Base-by-base conservation (phyloP, 345 rosid genomes). In the Hypericum androsaemum region DNA sequence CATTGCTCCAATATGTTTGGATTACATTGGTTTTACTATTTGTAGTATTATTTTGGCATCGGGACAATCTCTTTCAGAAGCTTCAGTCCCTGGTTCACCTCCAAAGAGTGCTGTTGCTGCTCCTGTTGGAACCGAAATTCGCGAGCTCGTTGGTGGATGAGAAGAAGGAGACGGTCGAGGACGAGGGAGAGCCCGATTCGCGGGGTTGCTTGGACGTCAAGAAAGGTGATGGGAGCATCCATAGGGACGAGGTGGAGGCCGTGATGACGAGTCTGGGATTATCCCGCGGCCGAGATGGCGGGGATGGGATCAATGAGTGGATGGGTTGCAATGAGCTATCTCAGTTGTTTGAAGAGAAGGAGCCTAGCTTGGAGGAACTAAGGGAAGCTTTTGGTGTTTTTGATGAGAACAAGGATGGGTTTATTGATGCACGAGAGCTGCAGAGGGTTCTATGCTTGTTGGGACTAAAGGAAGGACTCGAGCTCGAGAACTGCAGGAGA, bases 341-440 rank as follows among this genome's bases (percentile, higher is more conserved):
- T 8, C 8, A 35, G 41, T 3, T 58, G 54, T 68, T 73, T 14
- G 77, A 65, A 35, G 64, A 54, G 46, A 46, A 54, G 22, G 71
- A 64, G 61, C 70, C 73, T 0, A 54, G 62, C 46, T 37, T 61
- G 56, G 70, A 50, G 22, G 77, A 72, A 15, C 8, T 64, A 14
- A 61, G 52, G 39, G 59, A 61, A 58, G 71, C 77, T 22, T 72
- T 72, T 28, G 61, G 47, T 12, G 68, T 61, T 7, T 68, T 68
- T 5, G 77, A 72, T 40, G 62, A 49, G 42, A 72, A 72, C 46
- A 64, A 43, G 39, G 77, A 72, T 43, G 77, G 77, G n/a, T 64
- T 60, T 43, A 61, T 72, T 0, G 71, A 72, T 39, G 58, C 32
- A 7, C 11, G 1, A 8, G 67, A 67, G 54, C 44, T 67, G 67